Conservation (phyloP, 1,139 yeast genomes). For the Debaryomyces udenii region DNA sequence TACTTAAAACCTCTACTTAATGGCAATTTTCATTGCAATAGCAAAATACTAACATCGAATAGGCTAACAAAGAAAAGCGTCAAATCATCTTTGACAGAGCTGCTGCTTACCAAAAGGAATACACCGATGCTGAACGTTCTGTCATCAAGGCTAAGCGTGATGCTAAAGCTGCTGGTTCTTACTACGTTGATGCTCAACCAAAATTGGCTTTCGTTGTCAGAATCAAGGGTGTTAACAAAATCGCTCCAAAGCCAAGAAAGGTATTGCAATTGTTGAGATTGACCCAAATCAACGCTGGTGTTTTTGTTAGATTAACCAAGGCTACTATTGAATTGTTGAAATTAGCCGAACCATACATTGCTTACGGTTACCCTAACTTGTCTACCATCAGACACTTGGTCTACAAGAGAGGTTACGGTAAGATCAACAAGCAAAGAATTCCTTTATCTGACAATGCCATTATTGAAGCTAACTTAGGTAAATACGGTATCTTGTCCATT, state of each 20-base stretch:
- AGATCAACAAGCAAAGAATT: slow-evolving; percentile 98
- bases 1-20: slow-evolving; percentile 10
- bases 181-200: slow-evolving; percentile 97
- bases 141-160: slow-evolving; percentile 91
- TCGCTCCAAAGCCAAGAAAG: slow-evolving; percentile 99
- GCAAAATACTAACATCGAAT: slow-evolving; percentile 38
- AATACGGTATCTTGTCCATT: slow-evolving; percentile 93
- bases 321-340: slow-evolving; percentile 96
- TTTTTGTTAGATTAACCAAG: slow-evolving; percentile 96
- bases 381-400: slow-evolving; percentile 94
- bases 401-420: slow-evolving; percentile 99
- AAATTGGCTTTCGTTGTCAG: slow-evolving; percentile 97
- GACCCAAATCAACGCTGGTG: slow-evolving; percentile 98
- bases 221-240: slow-evolving; percentile 99
- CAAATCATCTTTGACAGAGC: slow-evolving; percentile 95
- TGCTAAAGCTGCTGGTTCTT: slow-evolving; percentile 94
- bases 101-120: slow-evolving; percentile 97
- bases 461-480: slow-evolving; percentile 91
- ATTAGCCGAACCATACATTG: slow-evolving; percentile 98
- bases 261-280: slow-evolving; percentile 97
- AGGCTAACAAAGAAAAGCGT: slow-evolving; percentile 92
- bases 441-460: slow-evolving; percentile 92
- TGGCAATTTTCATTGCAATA: slow-evolving; percentile 11
- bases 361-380: slow-evolving; percentile 99
- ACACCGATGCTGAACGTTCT: slow-evolving; percentile 93